These are phyloP conservation scores for Penicillium antarcticum DNA, from an alignment of 495 filamentous ascomycete species.

Conservation along the genomic window DNA sequence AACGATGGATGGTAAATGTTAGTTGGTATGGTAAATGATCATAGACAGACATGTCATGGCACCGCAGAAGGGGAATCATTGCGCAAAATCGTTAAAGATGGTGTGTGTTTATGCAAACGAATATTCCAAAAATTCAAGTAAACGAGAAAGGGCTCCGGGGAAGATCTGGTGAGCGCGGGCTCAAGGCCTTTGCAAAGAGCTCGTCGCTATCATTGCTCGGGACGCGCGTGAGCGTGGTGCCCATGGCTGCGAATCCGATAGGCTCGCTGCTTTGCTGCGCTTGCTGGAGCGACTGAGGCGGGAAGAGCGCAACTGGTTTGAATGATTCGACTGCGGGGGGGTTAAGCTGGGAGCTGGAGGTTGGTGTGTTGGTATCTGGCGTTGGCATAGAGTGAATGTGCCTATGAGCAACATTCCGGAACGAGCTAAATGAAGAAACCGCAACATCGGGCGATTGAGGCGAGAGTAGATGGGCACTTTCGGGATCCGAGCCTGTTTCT, in stretches of 20 bases:
- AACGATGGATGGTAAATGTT: too few relatives aligned
- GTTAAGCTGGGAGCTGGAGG: too few relatives aligned
- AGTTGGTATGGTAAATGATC: background rate
- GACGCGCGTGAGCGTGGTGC: constrained; percentile 19
- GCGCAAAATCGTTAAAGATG: constrained; percentile 14
- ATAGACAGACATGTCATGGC: constrained; percentile 15
- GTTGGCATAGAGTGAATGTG: constrained; percentile 21
- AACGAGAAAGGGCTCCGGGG: constrained; percentile 69
- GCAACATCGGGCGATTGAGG: constrained; percentile 63
- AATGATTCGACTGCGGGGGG: constrained; percentile 11
- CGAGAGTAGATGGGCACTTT: constrained; percentile 47
- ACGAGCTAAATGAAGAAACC: constrained; percentile 59
- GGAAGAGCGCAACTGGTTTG: constrained; percentile 36
- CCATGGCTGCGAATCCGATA: constrained; percentile 36
- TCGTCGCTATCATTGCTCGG: constrained; percentile 59
- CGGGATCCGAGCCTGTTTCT: background rate
- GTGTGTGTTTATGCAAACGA: constrained; percentile 1
- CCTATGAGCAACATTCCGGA: too few relatives aligned
- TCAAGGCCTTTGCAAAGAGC: constrained; percentile 77
- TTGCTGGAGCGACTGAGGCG: constrained; percentile 39
- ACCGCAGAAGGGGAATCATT: constrained; percentile 33
- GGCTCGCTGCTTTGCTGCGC: constrained; percentile 34
- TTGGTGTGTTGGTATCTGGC: constrained; percentile 28
- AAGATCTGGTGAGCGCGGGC: constrained; percentile 75
- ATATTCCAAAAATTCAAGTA: constrained; percentile 13